A percentile compares a stretch with the other conserved stretches of the same genome.
Conservation (phyloP, 441 rosid species). For the Pelargonium australe region DNA sequence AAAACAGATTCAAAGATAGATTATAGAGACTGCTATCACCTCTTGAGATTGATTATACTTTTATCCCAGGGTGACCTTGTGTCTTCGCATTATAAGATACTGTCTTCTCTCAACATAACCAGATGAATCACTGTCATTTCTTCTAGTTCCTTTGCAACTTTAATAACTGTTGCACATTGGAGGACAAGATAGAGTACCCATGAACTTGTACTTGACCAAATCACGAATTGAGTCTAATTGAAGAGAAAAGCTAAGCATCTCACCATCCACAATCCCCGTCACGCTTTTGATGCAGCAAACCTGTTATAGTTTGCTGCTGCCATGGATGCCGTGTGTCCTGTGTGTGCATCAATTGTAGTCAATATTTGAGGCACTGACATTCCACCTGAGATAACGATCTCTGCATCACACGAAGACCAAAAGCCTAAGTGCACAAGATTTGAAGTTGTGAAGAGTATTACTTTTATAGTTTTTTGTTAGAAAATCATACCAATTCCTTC, state of each 20-base stretch:
- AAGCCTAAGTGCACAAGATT: neutral
- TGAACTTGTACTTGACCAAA: too few species aligned
- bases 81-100: neutral
- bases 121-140: neutral
- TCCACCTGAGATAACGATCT: slow-evolving; percentile 37
- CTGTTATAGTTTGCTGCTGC: slow-evolving; percentile 23
- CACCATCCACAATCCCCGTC: neutral
- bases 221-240: neutral
- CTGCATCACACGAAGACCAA: slow-evolving; percentile 18
- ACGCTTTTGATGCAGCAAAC: slow-evolving; percentile 20
- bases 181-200: too few species aligned
- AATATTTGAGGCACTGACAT: slow-evolving; percentile 34
- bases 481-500: slow-evolving; percentile 33
- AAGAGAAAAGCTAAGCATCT: neutral
- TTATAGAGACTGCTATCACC: neutral
- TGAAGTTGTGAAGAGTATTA: neutral
- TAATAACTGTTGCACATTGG: neutral
- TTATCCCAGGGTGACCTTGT: neutral
- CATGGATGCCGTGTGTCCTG: neutral
- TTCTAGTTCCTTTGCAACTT: too few species aligned
- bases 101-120: neutral
- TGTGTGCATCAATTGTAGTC: slow-evolving; percentile 21
- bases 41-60: neutral
- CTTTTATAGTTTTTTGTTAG: neutral
- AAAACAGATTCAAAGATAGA: neutral